A percentile compares a stretch with the other conserved stretches of the same genome.
phyloP scores from a whole-genome alignment of 805 yeast species.

The Cyberlindnera sargentensis region DNA sequence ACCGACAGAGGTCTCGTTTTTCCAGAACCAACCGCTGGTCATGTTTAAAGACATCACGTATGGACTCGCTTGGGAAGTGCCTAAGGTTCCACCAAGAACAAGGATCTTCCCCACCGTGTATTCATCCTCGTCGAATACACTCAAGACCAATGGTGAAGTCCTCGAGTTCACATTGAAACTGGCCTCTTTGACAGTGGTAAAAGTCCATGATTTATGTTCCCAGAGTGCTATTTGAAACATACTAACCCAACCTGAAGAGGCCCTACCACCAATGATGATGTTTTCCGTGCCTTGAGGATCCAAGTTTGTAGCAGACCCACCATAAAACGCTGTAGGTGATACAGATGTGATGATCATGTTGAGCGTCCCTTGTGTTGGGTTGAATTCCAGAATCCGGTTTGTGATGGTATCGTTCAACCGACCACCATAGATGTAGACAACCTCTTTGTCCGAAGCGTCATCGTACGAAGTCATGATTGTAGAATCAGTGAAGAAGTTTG shows the following conservation, averaged over 20 bases:
- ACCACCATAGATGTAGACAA: constrained; percentile 54
- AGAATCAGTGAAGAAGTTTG: constrained; percentile 22
- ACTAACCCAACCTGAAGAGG: constrained; percentile 58
- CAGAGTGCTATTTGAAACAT: constrained; percentile 70
- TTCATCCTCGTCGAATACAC: constrained; percentile 35
- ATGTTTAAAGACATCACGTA: constrained; percentile 17
- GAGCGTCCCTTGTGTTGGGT: constrained; percentile 28
- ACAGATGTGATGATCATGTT: constrained; percentile 40
- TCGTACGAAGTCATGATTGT: constrained; percentile 34
- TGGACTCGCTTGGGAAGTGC: constrained; percentile 36
- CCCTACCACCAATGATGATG: constrained; percentile 60
- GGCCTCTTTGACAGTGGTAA: constrained; percentile 30
- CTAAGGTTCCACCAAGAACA: constrained; percentile 55
- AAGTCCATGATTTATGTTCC: constrained; percentile 68
- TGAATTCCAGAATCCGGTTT: constrained; percentile 37
- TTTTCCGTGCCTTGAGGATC: constrained; percentile 39
- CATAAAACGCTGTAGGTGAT: constrained; percentile 49
- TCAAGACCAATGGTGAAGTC: constrained; percentile 44
- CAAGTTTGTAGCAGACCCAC: constrained; percentile 34
- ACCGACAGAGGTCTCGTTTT: constrained; percentile 17
- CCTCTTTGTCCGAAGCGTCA: constrained; percentile 26
- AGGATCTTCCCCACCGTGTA: constrained; percentile 30
- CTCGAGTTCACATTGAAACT: constrained; percentile 43
- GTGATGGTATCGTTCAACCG: constrained; percentile 24
- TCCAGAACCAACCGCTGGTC: constrained; percentile 20